A percentile compares a stretch with the other conserved stretches of the same genome.
These are phyloP conservation scores for Coemansia sp. DNA, from an alignment of 192 early-diverging fungal species.

Conservation along the genomic window DNA sequence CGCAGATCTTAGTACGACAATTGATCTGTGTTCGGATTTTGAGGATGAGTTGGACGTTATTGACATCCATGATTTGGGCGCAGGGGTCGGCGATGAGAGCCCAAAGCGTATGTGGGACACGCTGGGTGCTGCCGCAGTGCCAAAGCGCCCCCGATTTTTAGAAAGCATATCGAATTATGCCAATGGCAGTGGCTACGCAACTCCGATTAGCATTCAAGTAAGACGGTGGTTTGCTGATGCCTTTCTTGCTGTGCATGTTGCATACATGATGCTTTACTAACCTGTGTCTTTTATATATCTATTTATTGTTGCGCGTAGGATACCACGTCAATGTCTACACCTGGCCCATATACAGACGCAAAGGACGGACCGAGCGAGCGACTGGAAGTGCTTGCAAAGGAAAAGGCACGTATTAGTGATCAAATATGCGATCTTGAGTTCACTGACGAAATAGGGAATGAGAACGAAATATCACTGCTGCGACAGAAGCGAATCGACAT, in stretches of 20 bases:
- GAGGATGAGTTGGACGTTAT: constrained; percentile 21
- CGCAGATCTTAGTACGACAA: not conserved
- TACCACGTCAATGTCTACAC: not conserved
- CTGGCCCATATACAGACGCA: not conserved
- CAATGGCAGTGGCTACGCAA: not conserved
- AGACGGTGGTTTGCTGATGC: not conserved
- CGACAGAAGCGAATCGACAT: constrained; percentile 37
- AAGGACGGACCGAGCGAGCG: not conserved
- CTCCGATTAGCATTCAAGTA: not conserved
- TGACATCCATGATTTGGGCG: constrained; percentile 20
- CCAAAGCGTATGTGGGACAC: constrained; percentile 9
- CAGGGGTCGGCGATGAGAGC: constrained; percentile 1
- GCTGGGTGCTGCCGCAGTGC: not conserved
- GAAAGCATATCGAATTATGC: not conserved
- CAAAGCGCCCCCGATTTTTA: constrained; percentile 6
- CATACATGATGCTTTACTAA: not conserved
- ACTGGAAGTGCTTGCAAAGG: constrained; percentile 20
- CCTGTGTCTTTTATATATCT: not conserved
- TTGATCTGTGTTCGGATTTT: constrained; percentile 25
- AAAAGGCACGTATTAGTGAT: constrained; percentile 54
- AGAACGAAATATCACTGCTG: constrained; percentile 41
- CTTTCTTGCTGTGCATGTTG: not conserved
- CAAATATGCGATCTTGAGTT: constrained; percentile 51
- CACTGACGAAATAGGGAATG: constrained; percentile 43
- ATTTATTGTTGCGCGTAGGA: not conserved